Conservation (phyloP, 2,329 filamentous ascomycete species). For the Penicillium sp. region DNA sequence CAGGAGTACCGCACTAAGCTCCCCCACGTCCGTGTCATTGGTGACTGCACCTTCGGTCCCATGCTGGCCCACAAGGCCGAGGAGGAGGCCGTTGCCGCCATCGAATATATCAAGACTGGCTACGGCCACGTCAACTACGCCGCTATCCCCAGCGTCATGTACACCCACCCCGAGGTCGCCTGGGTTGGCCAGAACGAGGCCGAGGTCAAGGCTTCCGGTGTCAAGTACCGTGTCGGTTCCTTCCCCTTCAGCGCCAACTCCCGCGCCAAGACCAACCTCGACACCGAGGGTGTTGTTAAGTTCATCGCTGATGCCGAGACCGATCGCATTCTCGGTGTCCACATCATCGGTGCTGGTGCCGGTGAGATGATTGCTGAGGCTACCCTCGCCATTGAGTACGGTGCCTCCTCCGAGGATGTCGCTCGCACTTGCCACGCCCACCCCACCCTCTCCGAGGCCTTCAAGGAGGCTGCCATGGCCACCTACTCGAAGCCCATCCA, state of each 20-base stretch:
- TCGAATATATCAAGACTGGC: slow-evolving; percentile 97
- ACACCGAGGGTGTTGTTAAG: slow-evolving; percentile 94
- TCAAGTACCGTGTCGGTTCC: slow-evolving; percentile 87
- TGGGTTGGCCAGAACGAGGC: slow-evolving; percentile 99
- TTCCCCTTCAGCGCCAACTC: slow-evolving; percentile 99
- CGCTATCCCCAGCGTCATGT: slow-evolving; percentile 98
- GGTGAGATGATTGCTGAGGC: slow-evolving; percentile 99
- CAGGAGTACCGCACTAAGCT: slow-evolving; percentile 98
- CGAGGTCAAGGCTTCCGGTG: slow-evolving; percentile 83
- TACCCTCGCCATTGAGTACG: slow-evolving; percentile 92
- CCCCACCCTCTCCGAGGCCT: slow-evolving; percentile 92
- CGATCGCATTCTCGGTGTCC: slow-evolving; percentile 88
- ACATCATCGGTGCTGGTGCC: slow-evolving; percentile 94
- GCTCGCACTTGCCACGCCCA: slow-evolving; percentile 94
- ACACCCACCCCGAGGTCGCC: slow-evolving; percentile 96
- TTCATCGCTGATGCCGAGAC: slow-evolving; percentile 96
- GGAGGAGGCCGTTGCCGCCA: slow-evolving; percentile 90
- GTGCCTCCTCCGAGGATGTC: slow-evolving; percentile 91
- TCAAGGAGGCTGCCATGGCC: slow-evolving; percentile 99
- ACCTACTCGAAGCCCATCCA: slow-evolving; percentile 95
- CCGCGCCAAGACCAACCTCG: slow-evolving; percentile 96
- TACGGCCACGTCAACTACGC: slow-evolving; percentile 99
- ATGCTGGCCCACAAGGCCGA: slow-evolving; percentile 99
- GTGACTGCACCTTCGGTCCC: slow-evolving; percentile 93
- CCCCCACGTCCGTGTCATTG: slow-evolving; percentile 93